Evolutionary conservation across 225 moss, liverwort and hornwort genomes (phyloP), one percentile per base, ranked within the genome.

Genomic region (Ulota crispa): DNA sequence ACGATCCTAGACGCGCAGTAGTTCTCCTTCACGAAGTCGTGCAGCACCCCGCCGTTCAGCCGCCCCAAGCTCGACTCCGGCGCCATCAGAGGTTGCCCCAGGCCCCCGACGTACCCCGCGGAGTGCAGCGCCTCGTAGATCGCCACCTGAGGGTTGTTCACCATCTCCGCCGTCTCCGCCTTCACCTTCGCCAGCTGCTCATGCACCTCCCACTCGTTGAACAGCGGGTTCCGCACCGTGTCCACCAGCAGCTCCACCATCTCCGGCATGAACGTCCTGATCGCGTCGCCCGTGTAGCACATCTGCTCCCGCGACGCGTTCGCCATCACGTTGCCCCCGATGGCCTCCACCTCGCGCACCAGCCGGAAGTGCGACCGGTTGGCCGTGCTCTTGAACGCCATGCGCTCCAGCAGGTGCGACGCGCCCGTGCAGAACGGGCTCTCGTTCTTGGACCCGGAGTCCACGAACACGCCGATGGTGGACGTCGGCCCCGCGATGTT

Each of bases 321-420:
- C 4, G 94, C 93, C 85, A 90, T 66, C 68, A 97, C 87, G 78
- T 95, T 97, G 4, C 95, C 97, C 15, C 97, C 97, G 45, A 95
- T 93, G 64, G 97, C 95, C 73, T 97, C 97, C 62, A 95, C 95
- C 84, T 97, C 97, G 70, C 97, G 93, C 68, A 95, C 91, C 68
- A 97, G 83, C 6, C 97, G 91, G 68, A 95, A 94, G 80, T 97
- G 94, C 86, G 89, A 92, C 67, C 95, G 86, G 83, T 97, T 95
- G 53, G 88, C 85, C 32, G 95, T 94, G 83, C 87, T 94, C 90
- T 97, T 97, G 78, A 94, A 97, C 55, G 97, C 95, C 97, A 97
- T 95, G 23, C 95, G 91, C 82, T 97, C 95, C 80, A 97, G 86
- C 87, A 97, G 77, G 84, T 97, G 97, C 47, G 94, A 91, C 42